Evolutionary conservation across 2,329 filamentous ascomycete species (phyloP).

Genomic region (Coniochaeta ligniaria): DNA sequence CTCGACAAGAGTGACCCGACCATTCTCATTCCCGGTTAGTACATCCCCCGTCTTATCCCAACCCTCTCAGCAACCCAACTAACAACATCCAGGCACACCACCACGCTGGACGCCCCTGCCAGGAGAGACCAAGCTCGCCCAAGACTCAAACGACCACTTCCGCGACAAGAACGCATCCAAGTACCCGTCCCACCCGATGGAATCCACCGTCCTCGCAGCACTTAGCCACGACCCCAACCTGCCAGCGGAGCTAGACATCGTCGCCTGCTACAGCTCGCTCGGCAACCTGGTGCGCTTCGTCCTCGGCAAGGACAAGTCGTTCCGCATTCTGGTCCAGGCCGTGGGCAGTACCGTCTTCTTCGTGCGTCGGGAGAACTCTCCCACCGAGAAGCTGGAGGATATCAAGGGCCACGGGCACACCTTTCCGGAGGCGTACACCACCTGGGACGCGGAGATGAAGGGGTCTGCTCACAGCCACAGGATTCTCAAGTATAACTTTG

Average conservation of each 20-base stretch:
- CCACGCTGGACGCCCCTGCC: slow-evolving; percentile 39
- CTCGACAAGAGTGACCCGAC: slow-evolving; percentile 15
- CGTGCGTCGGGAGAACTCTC: slow-evolving; percentile 52
- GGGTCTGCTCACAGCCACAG: slow-evolving; percentile 56
- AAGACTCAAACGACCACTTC: slow-evolving; percentile 43
- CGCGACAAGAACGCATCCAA: slow-evolving; percentile 47
- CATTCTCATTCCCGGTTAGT: slow-evolving; percentile 25
- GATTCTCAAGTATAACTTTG: slow-evolving; percentile 51
- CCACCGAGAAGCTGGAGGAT: slow-evolving; percentile 46
- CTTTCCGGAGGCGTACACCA: slow-evolving; percentile 61
- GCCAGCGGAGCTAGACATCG: slow-evolving; percentile 40
- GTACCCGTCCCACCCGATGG: slow-evolving; percentile 40
- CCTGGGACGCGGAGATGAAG: slow-evolving; percentile 47
- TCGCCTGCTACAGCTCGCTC: slow-evolving; percentile 54
- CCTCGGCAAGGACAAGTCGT: slow-evolving; percentile 34
- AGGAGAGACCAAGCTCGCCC: slow-evolving; percentile 21
- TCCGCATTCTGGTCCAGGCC: slow-evolving; percentile 51
- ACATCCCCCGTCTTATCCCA: background rate
- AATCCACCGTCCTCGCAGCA: slow-evolving; percentile 35
- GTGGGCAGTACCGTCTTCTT: slow-evolving; percentile 55
- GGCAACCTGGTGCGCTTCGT: slow-evolving; percentile 54
- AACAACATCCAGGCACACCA: slow-evolving; percentile 33
- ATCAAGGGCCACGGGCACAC: slow-evolving; percentile 57
- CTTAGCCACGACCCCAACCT: slow-evolving; percentile 27
- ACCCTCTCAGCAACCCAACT: background rate